A percentile compares a stretch with the other conserved stretches of the same genome.
Evolutionary conservation across 2,329 filamentous ascomycete species (phyloP).

Genomic region (Microsporum canis): DNA sequence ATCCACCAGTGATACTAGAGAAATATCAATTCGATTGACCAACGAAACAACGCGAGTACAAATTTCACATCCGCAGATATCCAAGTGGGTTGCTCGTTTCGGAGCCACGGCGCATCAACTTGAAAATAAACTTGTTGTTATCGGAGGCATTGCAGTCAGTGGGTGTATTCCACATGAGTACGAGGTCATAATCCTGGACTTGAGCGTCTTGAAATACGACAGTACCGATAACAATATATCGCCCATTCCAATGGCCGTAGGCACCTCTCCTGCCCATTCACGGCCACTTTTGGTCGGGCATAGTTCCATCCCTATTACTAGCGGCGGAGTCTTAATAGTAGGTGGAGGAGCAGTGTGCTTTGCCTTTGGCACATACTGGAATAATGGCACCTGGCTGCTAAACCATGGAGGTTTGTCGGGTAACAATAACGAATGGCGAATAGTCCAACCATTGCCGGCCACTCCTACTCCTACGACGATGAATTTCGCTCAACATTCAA

Average conservation of each 20-base stretch:
- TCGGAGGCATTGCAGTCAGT: conserved; percentile 40
- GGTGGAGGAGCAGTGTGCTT: conserved; percentile 84
- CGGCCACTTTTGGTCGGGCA: conserved; percentile 63
- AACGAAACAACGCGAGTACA: conserved; percentile 20
- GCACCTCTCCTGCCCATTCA: conserved; percentile 21
- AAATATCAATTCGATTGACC: conserved; percentile 18
- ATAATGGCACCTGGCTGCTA: conserved; percentile 47
- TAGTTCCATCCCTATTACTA: conserved; percentile 40
- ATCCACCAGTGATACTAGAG: conserved; percentile 28
- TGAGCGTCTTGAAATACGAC: conserved; percentile 13
- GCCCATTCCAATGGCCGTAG: conserved; percentile 10
- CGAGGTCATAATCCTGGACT: conserved; percentile 42
- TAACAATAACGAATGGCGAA: conserved; percentile 24
- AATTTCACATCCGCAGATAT: conserved; percentile 18
- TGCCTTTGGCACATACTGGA: conserved; percentile 82
- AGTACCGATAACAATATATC: background rate
- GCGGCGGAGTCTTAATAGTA: conserved; percentile 48
- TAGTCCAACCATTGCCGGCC: conserved; percentile 15
- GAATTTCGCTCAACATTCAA: conserved; percentile 11
- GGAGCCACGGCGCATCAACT: conserved; percentile 42
- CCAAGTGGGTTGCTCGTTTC: conserved; percentile 32
- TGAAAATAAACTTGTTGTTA: conserved; percentile 39
- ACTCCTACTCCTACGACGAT: conserved; percentile 10
- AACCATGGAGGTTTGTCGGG: conserved; percentile 16
- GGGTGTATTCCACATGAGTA: conserved; percentile 33